phyloP scores from a whole-genome alignment of 495 filamentous ascomycete species.

The Filosporella fistucella region DNA sequence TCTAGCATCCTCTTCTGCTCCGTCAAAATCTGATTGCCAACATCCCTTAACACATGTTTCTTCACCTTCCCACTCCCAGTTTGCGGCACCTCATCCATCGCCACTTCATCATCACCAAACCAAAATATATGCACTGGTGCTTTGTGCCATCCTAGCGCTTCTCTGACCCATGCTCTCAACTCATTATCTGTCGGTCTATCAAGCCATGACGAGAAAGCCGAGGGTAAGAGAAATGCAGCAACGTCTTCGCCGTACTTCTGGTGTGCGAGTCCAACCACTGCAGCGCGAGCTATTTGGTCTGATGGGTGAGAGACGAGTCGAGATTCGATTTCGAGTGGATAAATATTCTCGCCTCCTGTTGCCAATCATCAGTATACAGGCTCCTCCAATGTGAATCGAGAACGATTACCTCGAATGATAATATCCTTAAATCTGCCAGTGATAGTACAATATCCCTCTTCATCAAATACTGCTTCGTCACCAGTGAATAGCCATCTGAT shows the following conservation, averaged over 20 bases:
- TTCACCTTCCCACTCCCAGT: slow-evolving; percentile 71
- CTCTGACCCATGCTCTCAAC: slow-evolving; percentile 53
- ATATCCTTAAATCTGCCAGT: slow-evolving; percentile 63
- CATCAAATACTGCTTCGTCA: slow-evolving; percentile 64
- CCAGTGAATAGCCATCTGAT: slow-evolving; percentile 64
- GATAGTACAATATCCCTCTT: slow-evolving; percentile 59
- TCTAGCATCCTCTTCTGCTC: too few relatives aligned
- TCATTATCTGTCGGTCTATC: slow-evolving; percentile 39
- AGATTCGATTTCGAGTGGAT: slow-evolving; percentile 69
- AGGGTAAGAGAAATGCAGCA: slow-evolving; percentile 49
- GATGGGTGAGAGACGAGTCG: slow-evolving; percentile 53
- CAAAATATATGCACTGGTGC: slow-evolving; percentile 62
- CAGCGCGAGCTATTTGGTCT: slow-evolving; percentile 47
- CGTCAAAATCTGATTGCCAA: neutral
- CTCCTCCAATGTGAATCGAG: neutral
- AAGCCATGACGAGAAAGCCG: neutral
- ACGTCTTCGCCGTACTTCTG: slow-evolving; percentile 64
- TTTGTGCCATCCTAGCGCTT: slow-evolving; percentile 62
- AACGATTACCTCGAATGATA: slow-evolving; percentile 52
- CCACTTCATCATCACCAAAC: slow-evolving; percentile 50
- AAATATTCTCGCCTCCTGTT: slow-evolving; percentile 56
- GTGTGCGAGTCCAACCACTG: slow-evolving; percentile 61
- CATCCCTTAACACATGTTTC: slow-evolving; percentile 59
- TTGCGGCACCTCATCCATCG: slow-evolving; percentile 52
- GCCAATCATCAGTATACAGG: neutral